Conservation (phyloP, 306 rosid genomes). For the Argentina anserina region DNA sequence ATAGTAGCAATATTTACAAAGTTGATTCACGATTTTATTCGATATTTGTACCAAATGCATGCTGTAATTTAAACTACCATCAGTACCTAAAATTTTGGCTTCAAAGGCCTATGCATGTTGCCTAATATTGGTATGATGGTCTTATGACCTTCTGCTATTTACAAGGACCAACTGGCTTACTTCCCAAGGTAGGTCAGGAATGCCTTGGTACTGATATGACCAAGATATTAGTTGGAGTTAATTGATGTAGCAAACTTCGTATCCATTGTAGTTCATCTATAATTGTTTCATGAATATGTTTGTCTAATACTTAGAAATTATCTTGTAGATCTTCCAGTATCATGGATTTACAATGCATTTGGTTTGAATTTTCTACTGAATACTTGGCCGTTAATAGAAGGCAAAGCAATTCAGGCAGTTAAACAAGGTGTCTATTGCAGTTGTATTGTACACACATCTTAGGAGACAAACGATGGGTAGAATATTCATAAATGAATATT, state of each 20-base stretch:
- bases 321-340: not conserved
- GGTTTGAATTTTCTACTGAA: not conserved
- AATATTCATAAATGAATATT: not conserved
- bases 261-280: not conserved
- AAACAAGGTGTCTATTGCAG: not conserved
- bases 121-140: not conserved
- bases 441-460: not conserved
- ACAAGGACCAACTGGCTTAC: not conserved
- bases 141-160: not conserved
- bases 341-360: not conserved
- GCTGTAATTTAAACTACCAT: not conserved
- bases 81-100: not conserved
- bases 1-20: not conserved
- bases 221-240: not conserved
- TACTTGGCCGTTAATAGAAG: not conserved
- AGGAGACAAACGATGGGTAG: not conserved
- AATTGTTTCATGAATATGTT: not conserved
- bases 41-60: not conserved
- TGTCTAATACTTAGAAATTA: not conserved
- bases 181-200: not conserved
- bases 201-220: not conserved
- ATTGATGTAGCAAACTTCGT: not conserved
- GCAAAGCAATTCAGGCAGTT: not conserved
- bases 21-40: slow-evolving; percentile 8
- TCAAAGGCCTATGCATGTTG: not conserved